Evolutionary conservation across 2,329 filamentous ascomycete genomes (phyloP).

Genomic region (Exophiala aquamarina): DNA sequence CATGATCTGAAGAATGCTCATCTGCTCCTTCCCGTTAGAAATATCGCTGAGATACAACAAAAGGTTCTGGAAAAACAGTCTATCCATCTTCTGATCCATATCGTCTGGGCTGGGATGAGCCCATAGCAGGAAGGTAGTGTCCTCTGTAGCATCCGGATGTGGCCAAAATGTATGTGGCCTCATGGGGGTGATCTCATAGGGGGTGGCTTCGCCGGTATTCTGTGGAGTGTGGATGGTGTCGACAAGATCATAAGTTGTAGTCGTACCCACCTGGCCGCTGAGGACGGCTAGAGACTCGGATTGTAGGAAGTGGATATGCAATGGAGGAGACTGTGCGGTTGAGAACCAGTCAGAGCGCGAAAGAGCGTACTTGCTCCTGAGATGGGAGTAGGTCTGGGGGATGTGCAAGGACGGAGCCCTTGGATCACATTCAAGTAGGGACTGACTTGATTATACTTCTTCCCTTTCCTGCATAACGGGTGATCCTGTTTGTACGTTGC

Average conservation of each 20-base stretch:
- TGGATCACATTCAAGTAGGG: no score
- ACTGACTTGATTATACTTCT: slow-evolving; percentile 14
- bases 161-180: slow-evolving; percentile 18
- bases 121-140: slow-evolving; percentile 16
- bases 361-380: no score
- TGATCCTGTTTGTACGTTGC: slow-evolving; percentile 17
- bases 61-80: slow-evolving; percentile 19
- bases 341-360: no score
- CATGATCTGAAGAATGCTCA: slow-evolving; percentile 15
- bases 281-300: slow-evolving; percentile 16
- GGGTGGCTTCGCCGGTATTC: background rate
- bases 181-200: slow-evolving; percentile 9
- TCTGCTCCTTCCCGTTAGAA: slow-evolving; percentile 12
- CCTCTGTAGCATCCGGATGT: slow-evolving; percentile 11
- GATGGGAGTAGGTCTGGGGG: no score
- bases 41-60: slow-evolving; percentile 19
- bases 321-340: no score
- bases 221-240: slow-evolving; percentile 17
- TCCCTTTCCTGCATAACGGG: slow-evolving; percentile 13
- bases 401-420: no score
- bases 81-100: slow-evolving; percentile 19
- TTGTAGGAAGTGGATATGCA: slow-evolving; percentile 23
- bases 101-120: slow-evolving; percentile 15
- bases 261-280: slow-evolving; percentile 16
- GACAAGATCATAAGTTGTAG: slow-evolving; percentile 6